Base-by-base conservation (phyloP, 2,329 filamentous ascomycete species). In the Hymenoscyphus scutula region DNA sequence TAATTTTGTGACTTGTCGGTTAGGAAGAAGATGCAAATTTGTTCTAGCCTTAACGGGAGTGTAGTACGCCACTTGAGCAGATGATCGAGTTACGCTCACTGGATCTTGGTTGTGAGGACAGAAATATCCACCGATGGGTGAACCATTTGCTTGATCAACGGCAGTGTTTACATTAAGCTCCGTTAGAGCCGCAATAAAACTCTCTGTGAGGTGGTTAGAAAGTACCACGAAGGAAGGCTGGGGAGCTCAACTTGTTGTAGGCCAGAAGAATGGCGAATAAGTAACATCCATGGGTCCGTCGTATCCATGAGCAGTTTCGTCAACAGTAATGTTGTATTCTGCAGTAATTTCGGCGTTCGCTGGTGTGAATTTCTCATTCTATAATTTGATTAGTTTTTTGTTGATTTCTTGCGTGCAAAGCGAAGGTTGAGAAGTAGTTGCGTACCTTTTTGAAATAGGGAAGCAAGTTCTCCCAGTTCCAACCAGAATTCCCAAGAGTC, bases 371-470 rank as follows among this genome's bases (percentile, higher is more conserved):
- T 19, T 59, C 34, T 25, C 38, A 25, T 48, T 25, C 41, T 41
- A 38, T 5, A 27, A 37, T 4, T 10, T 5, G 25, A 25, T 51
- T 25, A 51, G 45, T 25, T n/a, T 11, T 5, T 6, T 45, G 5
- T 23, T 7, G 5, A 7, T 45, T 45, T 41, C 38, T 10, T 10
- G n/a, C 1, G 41, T 4, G 41, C 5, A 25, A 23, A 23, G 25
- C 11, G 19, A 13, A 25, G 7, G n/a, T 13, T 51, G 25, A 13
- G n/a, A n/a, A n/a, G n/a, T n/a, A 13, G n/a, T 3, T 51, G n/a
- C 45, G 19, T 30, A 59, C 58, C 41, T 59, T 59, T n/a, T 59
- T 59, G 15, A 59, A 59, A n/a, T 59, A 54, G 27, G 58, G 58
- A 23, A 59, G n/a, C 13, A 59, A 53, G 19, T n/a, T 30, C 3